Conservation (phyloP, 306 rosid genomes). For the Trifolium fragiferum region DNA sequence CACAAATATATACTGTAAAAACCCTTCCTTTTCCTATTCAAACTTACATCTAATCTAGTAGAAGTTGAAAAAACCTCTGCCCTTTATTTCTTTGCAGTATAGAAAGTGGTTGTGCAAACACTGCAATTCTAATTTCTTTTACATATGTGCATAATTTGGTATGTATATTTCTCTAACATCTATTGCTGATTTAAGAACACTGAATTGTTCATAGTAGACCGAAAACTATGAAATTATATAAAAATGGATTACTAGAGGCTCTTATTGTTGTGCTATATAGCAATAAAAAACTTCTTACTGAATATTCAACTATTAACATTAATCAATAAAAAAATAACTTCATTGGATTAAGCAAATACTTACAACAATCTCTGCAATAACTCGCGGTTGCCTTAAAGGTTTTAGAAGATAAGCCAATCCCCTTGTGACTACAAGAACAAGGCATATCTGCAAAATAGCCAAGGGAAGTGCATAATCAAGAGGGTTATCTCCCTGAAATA, state of each 20-base stretch:
- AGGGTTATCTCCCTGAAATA: constrained; percentile 85
- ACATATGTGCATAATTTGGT: constrained; percentile 13
- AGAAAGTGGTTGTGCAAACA: neutral
- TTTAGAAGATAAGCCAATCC: constrained; percentile 48
- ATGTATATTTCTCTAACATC: constrained; percentile 10
- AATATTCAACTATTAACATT: neutral
- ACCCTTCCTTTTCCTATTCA: constrained; percentile 13
- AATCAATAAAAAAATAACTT: neutral
- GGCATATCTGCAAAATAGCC: constrained; percentile 57
- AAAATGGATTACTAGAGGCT: neutral
- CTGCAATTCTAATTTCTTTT: neutral
- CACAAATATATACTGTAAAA: neutral
- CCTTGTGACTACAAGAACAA: constrained; percentile 51
- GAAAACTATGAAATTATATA: neutral
- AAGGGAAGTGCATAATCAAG: constrained; percentile 81
- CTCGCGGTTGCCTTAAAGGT: constrained; percentile 55
- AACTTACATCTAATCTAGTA: constrained; percentile 16
- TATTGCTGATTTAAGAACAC: neutral
- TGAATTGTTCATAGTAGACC: constrained; percentile 8
- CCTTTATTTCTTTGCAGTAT: neutral
- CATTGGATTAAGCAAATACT: constrained; percentile 21
- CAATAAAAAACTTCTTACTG: no score
- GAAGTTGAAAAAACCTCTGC: neutral
- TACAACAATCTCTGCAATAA: constrained; percentile 70
- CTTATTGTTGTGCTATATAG: neutral